These are phyloP conservation scores for Aspergillus sp. DNA, from an alignment of 2,329 filamentous ascomycete genomes.

Conservation along the genomic window DNA sequence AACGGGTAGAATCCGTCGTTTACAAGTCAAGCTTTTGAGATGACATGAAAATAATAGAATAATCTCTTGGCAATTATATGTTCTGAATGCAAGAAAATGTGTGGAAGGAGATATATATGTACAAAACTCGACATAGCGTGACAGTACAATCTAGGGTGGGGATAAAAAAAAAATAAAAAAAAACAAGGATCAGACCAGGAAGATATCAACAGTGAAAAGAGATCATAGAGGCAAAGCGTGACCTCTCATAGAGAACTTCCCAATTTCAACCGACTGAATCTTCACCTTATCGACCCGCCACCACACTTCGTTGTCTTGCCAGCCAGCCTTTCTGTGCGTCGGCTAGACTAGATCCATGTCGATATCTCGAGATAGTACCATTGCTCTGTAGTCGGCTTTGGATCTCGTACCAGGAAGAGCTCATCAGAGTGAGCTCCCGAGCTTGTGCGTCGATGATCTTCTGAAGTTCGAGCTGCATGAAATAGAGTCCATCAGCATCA, in stretches of 20 bases:
- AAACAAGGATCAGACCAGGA: not conserved
- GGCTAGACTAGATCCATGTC: conserved; percentile 34
- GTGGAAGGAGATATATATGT: not conserved
- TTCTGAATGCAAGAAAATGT: not conserved
- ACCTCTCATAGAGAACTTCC: not conserved
- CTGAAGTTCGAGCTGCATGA: conserved; percentile 41
- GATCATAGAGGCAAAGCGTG: not conserved
- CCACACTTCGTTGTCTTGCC: conserved; percentile 43
- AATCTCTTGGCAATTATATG: not conserved
- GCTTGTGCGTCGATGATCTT: conserved; percentile 41
- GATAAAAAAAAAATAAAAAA: not conserved
- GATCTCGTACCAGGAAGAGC: conserved; percentile 49
- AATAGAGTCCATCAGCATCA: conserved; percentile 14
- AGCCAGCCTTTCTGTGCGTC: conserved; percentile 46
- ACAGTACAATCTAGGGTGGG: conserved; percentile 1
- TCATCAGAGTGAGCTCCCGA: conserved; percentile 46
- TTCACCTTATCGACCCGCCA: conserved; percentile 34
- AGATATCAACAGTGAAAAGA: not conserved
- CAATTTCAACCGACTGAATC: not conserved
- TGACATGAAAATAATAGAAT: not conserved
- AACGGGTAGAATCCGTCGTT: too few relatives aligned
- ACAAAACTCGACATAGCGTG: not conserved
- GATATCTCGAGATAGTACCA: conserved; percentile 41
- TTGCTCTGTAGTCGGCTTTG: conserved; percentile 47
- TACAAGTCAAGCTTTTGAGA: not conserved